A percentile compares a stretch with the other conserved stretches of the same genome.
phyloP scores from a whole-genome alignment of 2,329 filamentous ascomycete genomes.

The Beauveria sp. region DNA sequence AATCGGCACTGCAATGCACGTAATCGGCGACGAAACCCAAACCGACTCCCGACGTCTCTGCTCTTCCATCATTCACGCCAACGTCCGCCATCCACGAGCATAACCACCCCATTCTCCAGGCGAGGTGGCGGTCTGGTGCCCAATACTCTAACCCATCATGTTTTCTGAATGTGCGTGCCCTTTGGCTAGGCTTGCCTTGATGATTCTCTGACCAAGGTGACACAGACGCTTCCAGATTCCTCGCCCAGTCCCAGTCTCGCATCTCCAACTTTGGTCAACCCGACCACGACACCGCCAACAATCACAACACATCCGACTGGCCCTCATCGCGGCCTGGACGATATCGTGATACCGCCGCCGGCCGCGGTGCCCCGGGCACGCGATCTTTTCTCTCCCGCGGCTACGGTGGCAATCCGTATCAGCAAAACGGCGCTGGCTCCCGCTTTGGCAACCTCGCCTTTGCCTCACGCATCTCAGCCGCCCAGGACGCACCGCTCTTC shows the following conservation, averaged over 20 bases:
- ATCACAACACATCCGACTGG: constrained; percentile 24
- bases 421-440: constrained; percentile 63
- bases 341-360: constrained; percentile 20
- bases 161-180: constrained; percentile 72
- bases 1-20: constrained; percentile 5
- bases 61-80: not conserved
- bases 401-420: constrained; percentile 68
- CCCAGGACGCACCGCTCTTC: constrained; percentile 84
- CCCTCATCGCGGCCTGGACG: constrained; percentile 25
- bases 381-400: constrained; percentile 39
- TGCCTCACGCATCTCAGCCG: constrained; percentile 63
- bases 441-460: constrained; percentile 69
- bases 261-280: constrained; percentile 65
- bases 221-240: constrained; percentile 88
- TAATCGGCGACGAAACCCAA: not conserved
- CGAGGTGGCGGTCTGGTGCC: constrained; percentile 5
- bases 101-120: constrained; percentile 2
- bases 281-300: constrained; percentile 30
- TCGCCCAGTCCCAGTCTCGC: constrained; percentile 92
- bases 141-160: constrained; percentile 20
- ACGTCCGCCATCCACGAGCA: not conserved
- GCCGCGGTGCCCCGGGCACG: constrained; percentile 23
- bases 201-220: constrained; percentile 15
- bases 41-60: not conserved
- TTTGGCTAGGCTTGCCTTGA: not conserved